Evolutionary conservation across 2,329 filamentous ascomycete genomes (phyloP), one percentile per base, ranked within the genome.

Genomic region (Colletotrichum lupini): DNA sequence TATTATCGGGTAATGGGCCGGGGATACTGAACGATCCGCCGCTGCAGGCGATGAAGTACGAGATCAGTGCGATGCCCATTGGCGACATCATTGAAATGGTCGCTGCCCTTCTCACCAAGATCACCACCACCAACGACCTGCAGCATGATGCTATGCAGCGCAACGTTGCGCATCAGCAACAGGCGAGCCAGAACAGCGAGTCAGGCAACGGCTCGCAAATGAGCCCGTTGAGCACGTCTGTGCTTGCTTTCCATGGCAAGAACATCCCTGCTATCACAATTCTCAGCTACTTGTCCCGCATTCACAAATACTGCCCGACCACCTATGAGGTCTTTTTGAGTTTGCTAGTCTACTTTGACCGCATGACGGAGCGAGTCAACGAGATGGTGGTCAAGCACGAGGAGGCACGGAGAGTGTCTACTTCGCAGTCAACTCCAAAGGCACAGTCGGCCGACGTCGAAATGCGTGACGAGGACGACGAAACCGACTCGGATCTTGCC

Each of bases 51-150:
- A 89, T 88, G 83, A 91, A 91, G 80, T 99, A 98, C 81, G 97
- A 98, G 83, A 98, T 99, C 78, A 98, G 95, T 84, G 94, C 91
- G 66, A 98, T 99, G 96, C 97, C 97, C 65, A 97, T 98, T 68
- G 92, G 93, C 76, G 96, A 99, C 80, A 94, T 99, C 77, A 99
- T 99, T 80, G 96, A 98, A 83, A 98, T 99, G 97, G 97, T 99
- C 4, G 97, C 97, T 5, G 97, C 95, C 7, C 89, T 99, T 28
- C 87, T 99, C 75, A 98, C 96, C 69, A 98, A 98, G 83, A 99
- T 99, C 78, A 98, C 97, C 6, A 95, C 94, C 4, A 98, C 96
- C 70, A 99, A 99, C 81, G 97, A 99, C 81, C 86, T 93, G 64
- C 95, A 98, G 81, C 96, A 98, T 82, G 95, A 98, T 81, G 94